These are phyloP conservation scores for Striga hermonthica DNA, from an alignment of 305 asterid species.

Conservation along the genomic window DNA sequence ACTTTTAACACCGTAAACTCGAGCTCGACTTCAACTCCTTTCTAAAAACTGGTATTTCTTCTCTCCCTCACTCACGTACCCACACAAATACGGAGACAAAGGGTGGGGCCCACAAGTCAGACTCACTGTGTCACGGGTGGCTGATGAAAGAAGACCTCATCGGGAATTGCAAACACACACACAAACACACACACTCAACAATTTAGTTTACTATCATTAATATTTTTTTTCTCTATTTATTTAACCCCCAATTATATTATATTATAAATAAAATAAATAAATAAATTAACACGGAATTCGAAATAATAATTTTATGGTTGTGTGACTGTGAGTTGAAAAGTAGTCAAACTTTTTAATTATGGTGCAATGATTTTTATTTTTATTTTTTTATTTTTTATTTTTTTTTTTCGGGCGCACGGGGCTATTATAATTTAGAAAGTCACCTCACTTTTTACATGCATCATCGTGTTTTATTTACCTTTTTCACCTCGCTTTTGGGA, in stretches of 20 bases:
- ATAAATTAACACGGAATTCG: neutral
- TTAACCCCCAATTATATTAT: neutral
- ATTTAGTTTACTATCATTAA: neutral
- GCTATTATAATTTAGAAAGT: conserved; percentile 41
- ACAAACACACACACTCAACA: conserved; percentile 28
- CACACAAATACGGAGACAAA: no score
- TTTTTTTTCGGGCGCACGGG: conserved; percentile 31
- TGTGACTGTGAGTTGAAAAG: neutral
- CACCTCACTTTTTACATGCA: conserved; percentile 44
- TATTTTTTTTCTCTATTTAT: neutral
- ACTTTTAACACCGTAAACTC: no score
- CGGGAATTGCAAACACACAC: conserved; percentile 40
- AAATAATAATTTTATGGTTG: neutral
- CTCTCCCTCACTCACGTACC: no score
- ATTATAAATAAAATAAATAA: neutral
- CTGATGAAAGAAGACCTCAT: conserved; percentile 27
- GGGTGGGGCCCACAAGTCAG: no score
- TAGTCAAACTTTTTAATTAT: conserved; percentile 41
- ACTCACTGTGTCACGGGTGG: conserved; percentile 40
- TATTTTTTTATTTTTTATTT: no score
- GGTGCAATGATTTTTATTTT: conserved; percentile 56
- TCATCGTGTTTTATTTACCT: conserved; percentile 19
- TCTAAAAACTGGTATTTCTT: no score
- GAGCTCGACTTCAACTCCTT: no score
- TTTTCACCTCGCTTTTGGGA: conserved; percentile 27